phyloP scores from a whole-genome alignment of 306 rosid genomes.

The Acmispon strigosus region DNA sequence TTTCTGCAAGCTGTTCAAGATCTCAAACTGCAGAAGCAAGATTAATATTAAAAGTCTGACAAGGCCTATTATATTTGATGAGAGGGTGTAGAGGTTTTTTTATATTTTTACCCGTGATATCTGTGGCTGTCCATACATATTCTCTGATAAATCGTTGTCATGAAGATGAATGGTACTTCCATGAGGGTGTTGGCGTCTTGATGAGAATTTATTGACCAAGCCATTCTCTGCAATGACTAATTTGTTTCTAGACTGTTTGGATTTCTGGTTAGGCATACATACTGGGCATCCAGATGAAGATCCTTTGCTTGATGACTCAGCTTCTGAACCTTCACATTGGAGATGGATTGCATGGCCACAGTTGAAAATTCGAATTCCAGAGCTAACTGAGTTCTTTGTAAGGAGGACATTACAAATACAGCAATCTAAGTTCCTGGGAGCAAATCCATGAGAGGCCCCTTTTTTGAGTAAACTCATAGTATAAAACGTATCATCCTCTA shows the following conservation, averaged over 20 bases:
- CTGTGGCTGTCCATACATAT: slow-evolving; percentile 54
- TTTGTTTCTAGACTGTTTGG: slow-evolving; percentile 62
- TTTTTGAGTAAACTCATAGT: slow-evolving; percentile 89
- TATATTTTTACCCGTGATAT: slow-evolving; percentile 60
- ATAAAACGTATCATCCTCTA: slow-evolving; percentile 91
- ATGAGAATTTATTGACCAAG: slow-evolving; percentile 44
- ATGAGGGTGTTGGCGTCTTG: slow-evolving; percentile 42
- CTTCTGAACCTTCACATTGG: slow-evolving; percentile 74
- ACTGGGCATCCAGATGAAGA: slow-evolving; percentile 77
- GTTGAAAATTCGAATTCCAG: slow-evolving; percentile 72
- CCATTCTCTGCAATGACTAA: slow-evolving; percentile 46
- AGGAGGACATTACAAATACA: slow-evolving; percentile 71
- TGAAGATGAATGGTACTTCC: slow-evolving; percentile 52
- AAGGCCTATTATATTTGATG: not conserved
- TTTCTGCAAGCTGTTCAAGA: slow-evolving; percentile 65
- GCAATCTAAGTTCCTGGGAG: slow-evolving; percentile 64
- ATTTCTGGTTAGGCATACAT: slow-evolving; percentile 67
- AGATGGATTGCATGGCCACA: slow-evolving; percentile 94
- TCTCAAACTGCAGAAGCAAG: slow-evolving; percentile 77
- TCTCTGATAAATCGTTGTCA: slow-evolving; percentile 56
- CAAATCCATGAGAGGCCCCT: slow-evolving; percentile 92
- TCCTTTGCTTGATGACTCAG: slow-evolving; percentile 40
- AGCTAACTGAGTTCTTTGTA: slow-evolving; percentile 50
- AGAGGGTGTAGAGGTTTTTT: not conserved
- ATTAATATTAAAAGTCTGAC: slow-evolving; percentile 17